These are phyloP conservation scores for Termitomyces sp. DNA, from an alignment of 768 basidiomycete genomes.

Conservation along the genomic window DNA sequence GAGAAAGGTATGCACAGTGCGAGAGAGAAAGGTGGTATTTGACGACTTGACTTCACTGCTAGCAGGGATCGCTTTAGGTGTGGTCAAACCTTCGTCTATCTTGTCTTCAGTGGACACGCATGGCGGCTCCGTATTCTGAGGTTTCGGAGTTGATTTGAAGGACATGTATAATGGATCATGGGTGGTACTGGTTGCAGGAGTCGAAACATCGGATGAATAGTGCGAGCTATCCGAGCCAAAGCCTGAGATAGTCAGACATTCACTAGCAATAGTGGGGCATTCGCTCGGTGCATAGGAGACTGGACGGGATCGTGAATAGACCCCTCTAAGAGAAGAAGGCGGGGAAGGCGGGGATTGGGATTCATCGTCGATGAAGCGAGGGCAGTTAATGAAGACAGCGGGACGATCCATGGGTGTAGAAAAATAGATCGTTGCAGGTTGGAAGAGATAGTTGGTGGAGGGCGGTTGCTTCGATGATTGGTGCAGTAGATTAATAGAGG, in stretches of 20 bases:
- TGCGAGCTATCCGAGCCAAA: background rate
- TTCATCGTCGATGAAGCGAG: conserved; percentile 5
- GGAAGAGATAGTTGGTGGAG: background rate
- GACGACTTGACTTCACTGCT: background rate
- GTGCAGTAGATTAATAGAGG: background rate
- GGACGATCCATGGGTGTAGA: background rate
- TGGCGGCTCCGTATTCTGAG: background rate
- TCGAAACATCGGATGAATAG: background rate
- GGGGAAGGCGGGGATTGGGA: conserved; percentile 14
- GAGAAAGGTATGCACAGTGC: background rate
- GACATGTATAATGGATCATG: background rate
- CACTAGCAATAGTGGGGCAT: conserved; percentile 8
- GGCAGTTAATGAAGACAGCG: conserved; percentile 5
- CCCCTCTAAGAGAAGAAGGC: conserved; percentile 19
- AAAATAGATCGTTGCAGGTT: background rate
- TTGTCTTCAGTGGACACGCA: background rate
- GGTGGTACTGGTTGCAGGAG: background rate
- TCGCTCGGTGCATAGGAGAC: conserved; percentile 12
- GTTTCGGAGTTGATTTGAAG: background rate
- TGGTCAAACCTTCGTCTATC: background rate
- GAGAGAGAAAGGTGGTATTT: no score
- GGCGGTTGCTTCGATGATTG: background rate
- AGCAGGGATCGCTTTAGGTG: background rate
- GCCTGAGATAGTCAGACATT: background rate
- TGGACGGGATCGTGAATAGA: conserved; percentile 18